Evolutionary conservation across 2,329 filamentous ascomycete genomes (phyloP), one percentile per base, ranked within the genome.

Genomic region (Cladosporium sp.): DNA sequence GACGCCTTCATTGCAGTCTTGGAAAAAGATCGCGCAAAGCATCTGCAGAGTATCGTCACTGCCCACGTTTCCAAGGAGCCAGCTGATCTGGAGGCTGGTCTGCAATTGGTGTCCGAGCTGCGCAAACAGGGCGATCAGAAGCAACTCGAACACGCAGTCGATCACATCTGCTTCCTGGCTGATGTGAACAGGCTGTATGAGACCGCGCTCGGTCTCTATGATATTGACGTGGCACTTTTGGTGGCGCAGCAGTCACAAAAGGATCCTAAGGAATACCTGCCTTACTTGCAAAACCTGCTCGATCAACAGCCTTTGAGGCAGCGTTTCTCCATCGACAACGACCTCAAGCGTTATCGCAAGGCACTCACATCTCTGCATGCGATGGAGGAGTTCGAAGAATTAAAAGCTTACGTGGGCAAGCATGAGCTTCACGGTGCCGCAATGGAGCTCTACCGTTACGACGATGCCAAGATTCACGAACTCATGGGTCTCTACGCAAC

Each of bases 121-220:
- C 78, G 82, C 66, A 74, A 79, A 79, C 19, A 62, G n/a, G 81
- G 83, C 58, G 82, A 88, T 64, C 84, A 88, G 51, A 82, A 86
- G 55, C 81, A 92, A 64, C 90, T 91, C 0, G 93, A 97, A 65
- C 88, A 88, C 72, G 93, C 93, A 0, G 88, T 97, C 20, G 92
- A 97, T 71, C 94, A 99, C 69, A 97, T 99, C 61, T 97, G 92
- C 79, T 99, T 99, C 80, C 82, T 99, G 42, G 90, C 92, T 0
- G 94, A 99, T 73, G 88, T 95, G 47, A 95, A 97, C 72, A 86
- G 87, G 39, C 83, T 99, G 0, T 99, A 96, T 68, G 90, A 97
- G 62, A 87, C 92, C 61, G 90, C 94, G 0, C 80, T 99, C 1
- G 92, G 92, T 1, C 80, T 97, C 2, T 99, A 99, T 71, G 87